phyloP scores from a whole-genome alignment of 2,329 filamentous ascomycete species.

The Phialophora verrucosa region DNA sequence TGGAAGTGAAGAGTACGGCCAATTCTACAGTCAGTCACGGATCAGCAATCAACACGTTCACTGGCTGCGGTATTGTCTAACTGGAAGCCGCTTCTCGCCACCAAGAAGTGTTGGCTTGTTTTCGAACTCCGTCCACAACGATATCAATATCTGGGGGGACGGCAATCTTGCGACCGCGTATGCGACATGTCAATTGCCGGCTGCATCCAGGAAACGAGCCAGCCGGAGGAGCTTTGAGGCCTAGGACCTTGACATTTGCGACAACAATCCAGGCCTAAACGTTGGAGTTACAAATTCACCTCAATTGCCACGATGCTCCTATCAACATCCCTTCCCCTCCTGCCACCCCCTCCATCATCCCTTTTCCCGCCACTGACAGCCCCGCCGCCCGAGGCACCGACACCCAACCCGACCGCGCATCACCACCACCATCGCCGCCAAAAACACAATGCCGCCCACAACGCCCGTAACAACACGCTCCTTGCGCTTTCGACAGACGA shows the following conservation, averaged over 20 bases:
- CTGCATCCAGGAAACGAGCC: neutral
- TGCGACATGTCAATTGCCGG: neutral
- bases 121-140: neutral
- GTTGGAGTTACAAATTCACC: neutral
- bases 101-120: neutral
- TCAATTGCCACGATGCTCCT: constrained; percentile 27
- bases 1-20: neutral
- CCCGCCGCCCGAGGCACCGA: constrained; percentile 16
- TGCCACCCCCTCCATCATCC: constrained; percentile 34
- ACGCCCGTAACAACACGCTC: constrained; percentile 59
- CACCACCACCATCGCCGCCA: constrained; percentile 26
- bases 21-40: neutral
- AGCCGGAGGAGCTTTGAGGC: neutral
- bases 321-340: constrained; percentile 30
- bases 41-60: neutral
- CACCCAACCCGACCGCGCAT: neutral
- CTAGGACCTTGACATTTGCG: neutral
- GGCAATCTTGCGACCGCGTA: neutral
- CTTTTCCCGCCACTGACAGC: constrained; percentile 33
- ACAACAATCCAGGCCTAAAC: neutral
- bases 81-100: neutral
- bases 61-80: neutral
- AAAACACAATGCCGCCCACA: constrained; percentile 27
- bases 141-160: neutral
- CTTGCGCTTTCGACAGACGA: constrained; percentile 77